Conservation (phyloP, 495 filamentous ascomycete species). For the Aspergillus affinis region DNA sequence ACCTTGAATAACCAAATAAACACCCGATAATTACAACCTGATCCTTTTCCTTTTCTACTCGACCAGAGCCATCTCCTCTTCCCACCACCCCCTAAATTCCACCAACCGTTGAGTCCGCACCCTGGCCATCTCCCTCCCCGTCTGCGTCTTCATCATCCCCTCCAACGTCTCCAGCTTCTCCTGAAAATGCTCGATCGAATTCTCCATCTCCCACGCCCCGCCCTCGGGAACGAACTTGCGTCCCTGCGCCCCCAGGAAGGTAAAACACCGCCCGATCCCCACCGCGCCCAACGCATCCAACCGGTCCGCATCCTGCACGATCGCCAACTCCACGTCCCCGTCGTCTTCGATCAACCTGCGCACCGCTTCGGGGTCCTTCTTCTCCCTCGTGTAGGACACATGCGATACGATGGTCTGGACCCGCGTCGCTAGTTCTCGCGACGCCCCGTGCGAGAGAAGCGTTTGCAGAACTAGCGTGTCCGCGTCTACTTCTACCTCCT, state of each 20-base stretch:
- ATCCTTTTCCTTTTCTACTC: constrained; percentile 5
- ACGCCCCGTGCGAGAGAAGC: constrained; percentile 56
- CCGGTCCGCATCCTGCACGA: constrained; percentile 90
- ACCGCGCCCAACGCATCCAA: constrained; percentile 86
- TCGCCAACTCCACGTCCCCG: constrained; percentile 67
- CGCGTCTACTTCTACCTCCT: constrained; percentile 43
- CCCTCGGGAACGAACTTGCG: constrained; percentile 27
- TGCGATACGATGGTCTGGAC: constrained; percentile 69
- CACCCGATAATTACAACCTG: constrained; percentile 21
- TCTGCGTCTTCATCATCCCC: constrained; percentile 72
- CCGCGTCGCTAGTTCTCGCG: constrained; percentile 52
- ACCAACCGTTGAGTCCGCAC: constrained; percentile 62
- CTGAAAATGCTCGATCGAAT: constrained; percentile 69
- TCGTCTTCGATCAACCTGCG: constrained; percentile 47
- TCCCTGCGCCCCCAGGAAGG: constrained; percentile 66
- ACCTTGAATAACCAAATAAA: too few relatives aligned
- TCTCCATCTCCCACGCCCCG: constrained; percentile 54
- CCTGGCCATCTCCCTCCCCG: constrained; percentile 64
- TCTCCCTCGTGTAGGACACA: constrained; percentile 78
- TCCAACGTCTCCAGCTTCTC: constrained; percentile 76
- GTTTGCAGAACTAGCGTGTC: constrained; percentile 53
- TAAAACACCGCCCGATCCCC: constrained; percentile 76
- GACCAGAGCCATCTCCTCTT: constrained; percentile 54
- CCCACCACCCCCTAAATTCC: constrained; percentile 71
- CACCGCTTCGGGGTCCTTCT: constrained; percentile 54